phyloP scores from a whole-genome alignment of 169 alveolate species.

The Hepatocystis sp. region DNA sequence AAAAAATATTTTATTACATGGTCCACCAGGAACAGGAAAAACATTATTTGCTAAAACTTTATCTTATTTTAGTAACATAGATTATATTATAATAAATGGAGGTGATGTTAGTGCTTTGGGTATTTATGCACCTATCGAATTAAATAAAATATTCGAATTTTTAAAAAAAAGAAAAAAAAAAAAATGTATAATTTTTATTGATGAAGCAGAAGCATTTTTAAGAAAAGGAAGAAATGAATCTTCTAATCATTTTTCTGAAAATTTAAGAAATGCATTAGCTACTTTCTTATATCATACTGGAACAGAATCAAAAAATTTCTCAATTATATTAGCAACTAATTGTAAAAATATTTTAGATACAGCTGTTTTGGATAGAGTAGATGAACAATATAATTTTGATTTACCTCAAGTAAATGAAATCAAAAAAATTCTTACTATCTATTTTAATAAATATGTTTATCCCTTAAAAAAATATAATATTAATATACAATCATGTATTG shows the following conservation, averaged over 20 bases:
- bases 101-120: conserved; percentile 99
- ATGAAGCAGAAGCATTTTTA: conserved; percentile 98
- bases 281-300: conserved; percentile 98
- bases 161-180: conserved; percentile 91
- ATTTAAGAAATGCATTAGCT: conserved; percentile 92
- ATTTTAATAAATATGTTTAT: conserved; percentile 91
- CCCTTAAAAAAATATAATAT: conserved; percentile 82
- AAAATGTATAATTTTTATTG: conserved; percentile 96
- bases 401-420: conserved; percentile 93
- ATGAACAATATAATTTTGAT: conserved; percentile 96
- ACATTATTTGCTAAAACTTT: conserved; percentile 94
- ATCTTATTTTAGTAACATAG: conserved; percentile 94
- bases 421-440: conserved; percentile 91
- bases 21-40: conserved; percentile 98
- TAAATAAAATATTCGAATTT: conserved; percentile 97
- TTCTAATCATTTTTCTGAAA: conserved; percentile 90
- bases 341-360: conserved; percentile 95
- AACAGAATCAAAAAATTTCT: conserved; percentile 93
- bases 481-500: conserved; percentile 84
- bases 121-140: conserved; percentile 94
- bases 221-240: conserved; percentile 91
- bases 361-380: conserved; percentile 95
- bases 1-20: conserved; percentile 94
- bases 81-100: conserved; percentile 96
- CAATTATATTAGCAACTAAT: conserved; percentile 96